A percentile compares a stretch with the other conserved stretches of the same genome.
Evolutionary conservation across 805 yeast species (phyloP).

Genomic region (Wickerhamiella allomyrinae): DNA sequence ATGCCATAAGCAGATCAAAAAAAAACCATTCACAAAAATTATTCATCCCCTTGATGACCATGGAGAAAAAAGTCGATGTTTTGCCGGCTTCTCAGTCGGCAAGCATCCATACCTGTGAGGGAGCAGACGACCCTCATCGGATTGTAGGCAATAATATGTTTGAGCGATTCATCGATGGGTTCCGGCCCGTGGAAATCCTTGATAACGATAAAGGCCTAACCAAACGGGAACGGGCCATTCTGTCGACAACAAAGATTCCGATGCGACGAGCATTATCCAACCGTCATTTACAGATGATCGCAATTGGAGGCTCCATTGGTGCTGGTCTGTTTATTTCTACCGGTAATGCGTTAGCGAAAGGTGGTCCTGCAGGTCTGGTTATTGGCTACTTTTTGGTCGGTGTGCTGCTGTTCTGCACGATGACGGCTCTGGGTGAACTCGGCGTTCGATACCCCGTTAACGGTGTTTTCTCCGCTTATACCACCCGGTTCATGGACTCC

Average conservation of each 20-base stretch:
- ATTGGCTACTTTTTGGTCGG: constrained; percentile 48
- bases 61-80: no score
- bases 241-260: constrained; percentile 30
- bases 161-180: constrained; percentile 21
- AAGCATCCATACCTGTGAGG: no score
- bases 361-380: constrained; percentile 47
- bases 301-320: constrained; percentile 61
- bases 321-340: constrained; percentile 62
- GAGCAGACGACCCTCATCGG: background rate
- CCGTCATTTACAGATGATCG: constrained; percentile 59
- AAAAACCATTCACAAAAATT: no score
- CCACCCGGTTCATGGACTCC: constrained; percentile 48
- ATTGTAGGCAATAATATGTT: background rate
- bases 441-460: constrained; percentile 50
- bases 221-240: constrained; percentile 25
- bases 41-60: no score
- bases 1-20: no score
- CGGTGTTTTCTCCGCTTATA: constrained; percentile 48
- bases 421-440: constrained; percentile 55
- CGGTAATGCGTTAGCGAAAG: constrained; percentile 39
- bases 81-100: no score
- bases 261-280: constrained; percentile 32
- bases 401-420: constrained; percentile 46
- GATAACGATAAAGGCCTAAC: constrained; percentile 23
- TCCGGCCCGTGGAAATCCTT: constrained; percentile 28